These are phyloP conservation scores for Rosa hybrid DNA, from an alignment of 331 rosid genomes.

Conservation along the genomic window DNA sequence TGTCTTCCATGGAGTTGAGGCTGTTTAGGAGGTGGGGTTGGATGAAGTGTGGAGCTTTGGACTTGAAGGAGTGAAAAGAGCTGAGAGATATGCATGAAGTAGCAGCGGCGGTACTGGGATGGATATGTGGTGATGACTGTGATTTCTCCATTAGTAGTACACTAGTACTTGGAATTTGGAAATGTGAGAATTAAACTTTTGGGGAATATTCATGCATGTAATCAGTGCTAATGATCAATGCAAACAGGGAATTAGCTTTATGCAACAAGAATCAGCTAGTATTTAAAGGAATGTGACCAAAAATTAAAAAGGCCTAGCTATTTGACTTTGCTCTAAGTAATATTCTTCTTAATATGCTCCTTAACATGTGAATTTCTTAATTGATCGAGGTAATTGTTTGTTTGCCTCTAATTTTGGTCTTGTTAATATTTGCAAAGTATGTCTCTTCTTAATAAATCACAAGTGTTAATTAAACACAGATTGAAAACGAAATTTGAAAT, in stretches of 20 bases:
- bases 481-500: too few species aligned
- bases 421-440: too few species aligned
- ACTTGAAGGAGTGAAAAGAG: constrained; percentile 14
- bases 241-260: not conserved
- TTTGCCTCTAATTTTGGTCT: too few species aligned
- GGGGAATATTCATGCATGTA: not conserved
- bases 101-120: not conserved
- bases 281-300: not conserved
- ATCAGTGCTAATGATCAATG: constrained; percentile 11
- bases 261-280: not conserved
- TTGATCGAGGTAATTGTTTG: not conserved
- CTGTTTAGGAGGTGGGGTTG: constrained; percentile 7
- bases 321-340: not conserved
- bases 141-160: not conserved
- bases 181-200: not conserved
- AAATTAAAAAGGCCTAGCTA: not conserved
- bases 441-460: too few species aligned
- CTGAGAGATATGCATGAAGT: constrained; percentile 2
- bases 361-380: not conserved
- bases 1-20: constrained; percentile 55
- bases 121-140: not conserved
- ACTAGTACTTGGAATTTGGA: not conserved
- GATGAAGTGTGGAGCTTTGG: constrained; percentile 15
- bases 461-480: too few species aligned
- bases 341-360: not conserved